Evolutionary conservation across 768 basidiomycete genomes (phyloP), one percentile per base, ranked within the genome.

Genomic region (Naganishia randhawae): DNA sequence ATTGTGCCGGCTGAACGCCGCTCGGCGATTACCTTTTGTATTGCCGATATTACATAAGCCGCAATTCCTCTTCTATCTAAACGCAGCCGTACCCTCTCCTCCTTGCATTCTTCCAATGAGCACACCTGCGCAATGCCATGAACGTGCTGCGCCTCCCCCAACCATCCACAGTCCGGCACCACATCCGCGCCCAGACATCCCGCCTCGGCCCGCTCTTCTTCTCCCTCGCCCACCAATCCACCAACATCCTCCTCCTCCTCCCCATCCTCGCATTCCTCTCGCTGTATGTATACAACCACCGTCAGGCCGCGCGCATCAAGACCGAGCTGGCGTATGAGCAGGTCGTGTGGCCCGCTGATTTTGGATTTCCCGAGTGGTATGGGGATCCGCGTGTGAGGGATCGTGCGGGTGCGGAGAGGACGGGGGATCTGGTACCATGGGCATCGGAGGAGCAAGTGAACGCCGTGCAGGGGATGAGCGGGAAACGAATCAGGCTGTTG

Each of bases 121-220:
- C 27, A 17, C 17, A 57, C n/a, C n/a, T n/a, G n/a, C 33, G 55
- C 33, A 4, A 57, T 57, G 32, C 33, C 37, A 57, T 57, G 55
- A 55, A 35, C n/a, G n/a, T n/a, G n/a, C 19, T 31, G 13, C 51
- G 51, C 32, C 27, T 53, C 22, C 6, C 51, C 22, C 32, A 25
- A 31, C n/a, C 55, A 2, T 57, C 55, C 37, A 39, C 55, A 41
- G 41, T 57, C 33, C 55, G 55, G 31, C 53, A 55, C 19, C 53
- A 55, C 37, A 3, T 61, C 57, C 39, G 29, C 4, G 2, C 29
- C 6, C 8, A 29, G 22, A 31, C 8, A 53, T 27, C 51, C 19
- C 51, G 51, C 22, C 37, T 61, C 37, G 6, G 22, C 31, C 3
- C 11, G 3, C 33, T 3, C 31, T 11, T 55, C 33, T 32, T n/a